Evolutionary conservation across 23 red algal genomes (phyloP), one percentile per base, ranked within the genome.

Genomic region (Pyropia haitanensis): DNA sequence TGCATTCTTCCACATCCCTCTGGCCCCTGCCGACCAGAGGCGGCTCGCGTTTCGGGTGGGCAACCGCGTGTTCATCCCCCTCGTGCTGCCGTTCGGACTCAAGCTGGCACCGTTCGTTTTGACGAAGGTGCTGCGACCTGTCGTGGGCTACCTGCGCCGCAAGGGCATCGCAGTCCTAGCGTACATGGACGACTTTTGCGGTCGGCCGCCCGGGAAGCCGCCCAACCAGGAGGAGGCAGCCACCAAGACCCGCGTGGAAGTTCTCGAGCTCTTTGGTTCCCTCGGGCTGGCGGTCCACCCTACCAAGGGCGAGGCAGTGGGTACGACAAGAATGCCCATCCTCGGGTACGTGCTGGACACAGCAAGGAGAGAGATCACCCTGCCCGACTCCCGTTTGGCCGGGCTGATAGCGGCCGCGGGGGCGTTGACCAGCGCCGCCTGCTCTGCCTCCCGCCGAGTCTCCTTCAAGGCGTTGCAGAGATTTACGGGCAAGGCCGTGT

Each of bases 281-380:
- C 49, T 26, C 3, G 65, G 77, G 29, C 53, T 82, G 3, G 51
- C 21, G 0, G 20, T 55, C 16, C 54, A 82, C n/a, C 28, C 28
- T 16, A 46, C 16, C 14, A 71, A 82, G 18, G 77, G 53, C 7
- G 17, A 49, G 18, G 62, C 56, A 67, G 52, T 48, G 0, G 53
- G 63, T 3, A 50, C 77, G 0, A 26, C 29, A 16, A 29, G 16
- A 2, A 18, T 82, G 15, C 65, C 70, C 16, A 57, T 67, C 44
- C 52, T 82, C 21, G 77, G 77, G 3, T 71, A 71, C 2, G 13
- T 61, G 8, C 29, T 71, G 1, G 77, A 82, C 67, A 82, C 77
- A 17, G 10, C 27, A 31, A 28, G 23, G 53, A 48, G 27, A 50
- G 58, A 57, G 50, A 28, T 79, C 48, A 28, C 2, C 25, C 3